A percentile compares a stretch with the other conserved stretches of the same genome.
These are phyloP conservation scores for Cryomyces antarcticus DNA, from an alignment of 495 filamentous ascomycete species.

Conservation along the genomic window DNA sequence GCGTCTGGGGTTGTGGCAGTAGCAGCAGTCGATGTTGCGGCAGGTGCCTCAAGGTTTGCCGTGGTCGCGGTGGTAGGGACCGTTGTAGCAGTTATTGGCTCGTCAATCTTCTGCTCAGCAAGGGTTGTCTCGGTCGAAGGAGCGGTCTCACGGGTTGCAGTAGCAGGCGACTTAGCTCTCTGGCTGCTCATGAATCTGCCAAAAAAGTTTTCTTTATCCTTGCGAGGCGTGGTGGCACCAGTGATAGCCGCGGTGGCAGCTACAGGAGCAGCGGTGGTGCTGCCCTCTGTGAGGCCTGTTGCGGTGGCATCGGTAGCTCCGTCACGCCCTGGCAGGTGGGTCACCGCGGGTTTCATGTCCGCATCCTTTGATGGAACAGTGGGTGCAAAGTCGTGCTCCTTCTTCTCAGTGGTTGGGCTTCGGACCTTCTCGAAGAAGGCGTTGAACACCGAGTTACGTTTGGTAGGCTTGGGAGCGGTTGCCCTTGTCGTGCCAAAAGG, in stretches of 20 bases:
- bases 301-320: neutral
- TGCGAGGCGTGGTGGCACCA: constrained; percentile 2
- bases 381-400: constrained; percentile 17
- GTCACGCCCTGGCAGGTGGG: constrained; percentile 3
- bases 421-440: constrained; percentile 16
- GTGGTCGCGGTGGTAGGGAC: constrained; percentile 1
- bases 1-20: constrained; percentile 3
- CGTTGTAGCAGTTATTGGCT: neutral
- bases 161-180: constrained; percentile 4
- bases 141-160: neutral
- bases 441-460: constrained; percentile 22
- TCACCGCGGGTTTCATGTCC: constrained; percentile 1
- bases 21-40: constrained; percentile 3
- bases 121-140: neutral
- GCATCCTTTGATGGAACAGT: constrained; percentile 15
- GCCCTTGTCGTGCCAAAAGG: constrained; percentile 1
- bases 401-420: constrained; percentile 21
- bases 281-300: neutral
- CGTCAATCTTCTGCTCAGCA: neutral
- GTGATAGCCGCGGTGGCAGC: neutral
- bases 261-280: neutral
- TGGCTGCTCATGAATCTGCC: constrained; percentile 27
- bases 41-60: constrained; percentile 9
- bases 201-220: constrained; percentile 29
- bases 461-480: constrained; percentile 13